These are phyloP conservation scores for Bisporella sp. DNA, from an alignment of 2,329 filamentous ascomycete genomes.

Conservation along the genomic window DNA sequence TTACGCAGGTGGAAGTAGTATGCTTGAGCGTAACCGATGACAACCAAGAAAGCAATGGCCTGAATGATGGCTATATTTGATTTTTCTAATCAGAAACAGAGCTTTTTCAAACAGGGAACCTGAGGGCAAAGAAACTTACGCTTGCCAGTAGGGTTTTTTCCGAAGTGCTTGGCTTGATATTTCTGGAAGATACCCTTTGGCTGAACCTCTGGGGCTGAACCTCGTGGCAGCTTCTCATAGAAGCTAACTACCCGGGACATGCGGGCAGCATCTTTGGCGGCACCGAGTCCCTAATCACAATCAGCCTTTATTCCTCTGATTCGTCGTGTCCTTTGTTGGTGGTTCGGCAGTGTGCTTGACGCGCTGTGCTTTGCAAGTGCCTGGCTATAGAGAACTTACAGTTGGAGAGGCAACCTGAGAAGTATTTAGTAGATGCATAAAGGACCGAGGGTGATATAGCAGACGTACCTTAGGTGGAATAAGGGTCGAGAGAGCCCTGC, in stretches of 20 bases:
- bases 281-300: conserved; percentile 71
- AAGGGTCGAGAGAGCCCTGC: conserved; percentile 92
- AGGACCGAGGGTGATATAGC: background rate
- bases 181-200: conserved; percentile 75
- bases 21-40: conserved; percentile 90
- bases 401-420: conserved; percentile 29
- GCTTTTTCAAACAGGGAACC: too few species aligned
- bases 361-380: too few species aligned
- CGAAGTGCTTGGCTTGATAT: conserved; percentile 91
- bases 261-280: conserved; percentile 88
- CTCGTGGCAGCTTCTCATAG: conserved; percentile 97
- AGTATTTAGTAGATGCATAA: conserved; percentile 7
- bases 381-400: conserved; percentile 19
- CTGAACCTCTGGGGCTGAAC: conserved; percentile 77
- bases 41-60: conserved; percentile 68
- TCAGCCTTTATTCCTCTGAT: background rate
- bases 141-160: conserved; percentile 81
- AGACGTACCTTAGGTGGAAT: conserved; percentile 90
- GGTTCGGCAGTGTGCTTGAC: background rate
- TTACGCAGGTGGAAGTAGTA: conserved; percentile 99
- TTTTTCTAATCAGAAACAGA: too few species aligned
- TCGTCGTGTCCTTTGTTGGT: background rate
- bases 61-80: conserved; percentile 71
- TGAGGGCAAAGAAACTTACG: conserved; percentile 52
- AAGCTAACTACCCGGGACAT: conserved; percentile 98